Base-by-base conservation (phyloP, 495 filamentous ascomycete species). In the Xylaria grammica region DNA sequence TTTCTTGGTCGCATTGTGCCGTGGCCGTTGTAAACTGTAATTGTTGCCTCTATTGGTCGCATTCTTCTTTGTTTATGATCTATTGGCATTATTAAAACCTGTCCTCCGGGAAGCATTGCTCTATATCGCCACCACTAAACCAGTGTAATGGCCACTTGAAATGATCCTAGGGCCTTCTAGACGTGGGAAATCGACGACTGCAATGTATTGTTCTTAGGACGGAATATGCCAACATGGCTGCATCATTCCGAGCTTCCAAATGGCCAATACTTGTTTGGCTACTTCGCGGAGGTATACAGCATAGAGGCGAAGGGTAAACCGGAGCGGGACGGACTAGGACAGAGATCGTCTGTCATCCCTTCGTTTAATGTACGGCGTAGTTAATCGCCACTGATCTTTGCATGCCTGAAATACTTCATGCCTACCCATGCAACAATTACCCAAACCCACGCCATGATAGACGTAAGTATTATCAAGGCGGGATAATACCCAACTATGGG, bases 341-440 rank as follows among this genome's bases (percentile, higher is more conserved):
- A 36, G 32, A 36, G 11, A 36, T 36, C 40, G 5, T 11, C 10
- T 4, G 15, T 22, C 10, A 51, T 15, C 7, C 17, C 8, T 34
- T 9, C 29, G 1, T 26, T 38, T 20, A 20, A 38, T 40, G 40
- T 40, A 27, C 1, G 10, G 7, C 36, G n/a, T 7, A 32, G 7
- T 24, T 62, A 84, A 64, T 83, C 81, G 17, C 78, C 77, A 42
- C 75, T 79, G 20, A 97, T 96, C 78, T 96, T 95, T 6, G 95
- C 94, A 84, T 99, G 95, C 71, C 91, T 89, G 71, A 99, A 99
- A 77, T 97, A 98, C 77, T 99, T 99, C 94, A 99, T 97, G 4
- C 95, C 95, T 20, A 97, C 86, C 95, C 95, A 99, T 15, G 96
- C 96, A 60, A 96, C 87, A 34, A 94, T 86, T 32, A 98, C 94